These are phyloP conservation scores for Hypomontagnella monticulosa DNA, from an alignment of 495 filamentous ascomycete genomes.

Conservation along the genomic window DNA sequence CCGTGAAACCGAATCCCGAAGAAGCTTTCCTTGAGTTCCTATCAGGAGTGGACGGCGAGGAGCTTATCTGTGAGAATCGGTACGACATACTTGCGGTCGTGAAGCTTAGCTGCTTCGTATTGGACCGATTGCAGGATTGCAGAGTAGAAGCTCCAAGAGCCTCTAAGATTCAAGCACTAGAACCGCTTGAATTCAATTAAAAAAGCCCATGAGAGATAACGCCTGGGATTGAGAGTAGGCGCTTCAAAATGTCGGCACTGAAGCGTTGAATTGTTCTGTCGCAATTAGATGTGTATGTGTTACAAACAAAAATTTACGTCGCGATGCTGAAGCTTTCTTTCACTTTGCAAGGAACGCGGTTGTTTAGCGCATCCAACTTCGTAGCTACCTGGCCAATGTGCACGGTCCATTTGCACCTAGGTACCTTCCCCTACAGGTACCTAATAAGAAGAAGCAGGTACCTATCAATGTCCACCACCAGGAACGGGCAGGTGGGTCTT, in stretches of 20 bases:
- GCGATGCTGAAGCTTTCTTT: conserved; percentile 35
- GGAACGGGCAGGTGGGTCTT: background rate
- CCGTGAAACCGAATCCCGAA: conserved; percentile 38
- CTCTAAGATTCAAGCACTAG: conserved; percentile 21
- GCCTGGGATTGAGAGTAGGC: no score
- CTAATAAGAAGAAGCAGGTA: no score
- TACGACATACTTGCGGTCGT: conserved; percentile 43
- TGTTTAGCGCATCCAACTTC: conserved; percentile 26
- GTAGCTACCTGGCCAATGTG: conserved; percentile 1
- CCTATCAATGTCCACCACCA: no score
- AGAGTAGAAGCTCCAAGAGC: conserved; percentile 36
- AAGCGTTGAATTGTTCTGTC: no score
- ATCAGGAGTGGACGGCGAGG: conserved; percentile 51
- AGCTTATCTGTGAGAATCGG: conserved; percentile 45
- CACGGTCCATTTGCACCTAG: conserved; percentile 22
- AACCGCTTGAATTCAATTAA: background rate
- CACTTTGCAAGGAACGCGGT: conserved; percentile 25
- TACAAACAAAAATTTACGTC: conserved; percentile 34
- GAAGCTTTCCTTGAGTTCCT: conserved; percentile 39
- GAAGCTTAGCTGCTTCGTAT: conserved; percentile 31
- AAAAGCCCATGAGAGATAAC: no score
- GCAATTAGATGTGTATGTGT: no score
- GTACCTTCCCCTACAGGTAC: no score
- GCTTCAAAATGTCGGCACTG: no score
- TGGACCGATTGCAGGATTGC: conserved; percentile 14